These are phyloP conservation scores for Globisporangium nodosum DNA, from an alignment of 352 stramenopile species.

Conservation along the genomic window DNA sequence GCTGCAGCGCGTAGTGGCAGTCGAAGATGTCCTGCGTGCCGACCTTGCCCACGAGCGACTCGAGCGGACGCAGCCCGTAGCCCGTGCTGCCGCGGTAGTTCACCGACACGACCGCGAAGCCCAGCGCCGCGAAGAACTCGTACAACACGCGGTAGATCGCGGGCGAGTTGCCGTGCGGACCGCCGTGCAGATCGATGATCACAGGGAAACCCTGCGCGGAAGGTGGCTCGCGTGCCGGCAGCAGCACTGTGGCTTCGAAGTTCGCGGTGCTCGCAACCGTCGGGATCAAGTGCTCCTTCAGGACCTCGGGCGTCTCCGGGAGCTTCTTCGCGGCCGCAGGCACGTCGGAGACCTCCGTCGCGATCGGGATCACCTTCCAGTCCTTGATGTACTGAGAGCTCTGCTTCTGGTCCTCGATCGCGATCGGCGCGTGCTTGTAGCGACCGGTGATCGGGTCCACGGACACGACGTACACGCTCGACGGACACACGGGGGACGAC, in stretches of 20 bases:
- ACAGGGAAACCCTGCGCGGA: conserved; percentile 51
- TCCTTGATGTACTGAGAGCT: conserved; percentile 34
- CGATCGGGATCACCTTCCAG: conserved; percentile 59
- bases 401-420: conserved; percentile 43
- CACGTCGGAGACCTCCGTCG: conserved; percentile 38
- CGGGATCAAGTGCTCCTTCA: conserved; percentile 46
- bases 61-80: conserved; percentile 86
- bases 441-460: conserved; percentile 40
- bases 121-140: conserved; percentile 84
- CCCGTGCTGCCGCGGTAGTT: conserved; percentile 96
- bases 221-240: conserved; percentile 36
- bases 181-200: conserved; percentile 88
- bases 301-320: conserved; percentile 19
- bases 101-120: conserved; percentile 90
- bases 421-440: conserved; percentile 26
- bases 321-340: conserved; percentile 30
- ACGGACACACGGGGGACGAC: conserved; percentile 43
- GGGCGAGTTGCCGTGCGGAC: conserved; percentile 86
- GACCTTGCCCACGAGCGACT: conserved; percentile 88
- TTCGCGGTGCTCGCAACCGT: conserved; percentile 34
- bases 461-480: conserved; percentile 51
- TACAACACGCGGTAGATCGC: conserved; percentile 86
- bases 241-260: conserved; percentile 78
- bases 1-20: conserved; percentile 77
- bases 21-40: conserved; percentile 93